These are phyloP conservation scores for Rhizopogon sp. DNA, from an alignment of 768 basidiomycete genomes.

Conservation along the genomic window DNA sequence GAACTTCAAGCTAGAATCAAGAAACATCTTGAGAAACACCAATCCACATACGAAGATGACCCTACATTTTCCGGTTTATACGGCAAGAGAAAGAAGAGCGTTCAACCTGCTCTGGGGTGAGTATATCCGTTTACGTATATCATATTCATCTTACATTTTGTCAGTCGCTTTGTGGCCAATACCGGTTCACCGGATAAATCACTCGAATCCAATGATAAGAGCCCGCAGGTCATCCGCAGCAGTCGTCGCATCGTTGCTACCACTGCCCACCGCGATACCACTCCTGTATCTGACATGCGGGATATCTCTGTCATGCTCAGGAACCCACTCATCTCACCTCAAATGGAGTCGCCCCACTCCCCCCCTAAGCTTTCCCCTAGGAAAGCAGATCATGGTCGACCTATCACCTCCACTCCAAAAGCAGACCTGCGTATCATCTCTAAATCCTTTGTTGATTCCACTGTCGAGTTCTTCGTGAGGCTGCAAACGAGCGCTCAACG, in stretches of 20 bases:
- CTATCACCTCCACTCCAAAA: slow-evolving; percentile 22
- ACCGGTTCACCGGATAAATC: slow-evolving; percentile 9
- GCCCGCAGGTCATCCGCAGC: slow-evolving; percentile 15
- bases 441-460: slow-evolving; percentile 14
- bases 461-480: slow-evolving; percentile 15
- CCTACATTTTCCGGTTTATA: slow-evolving; percentile 55
- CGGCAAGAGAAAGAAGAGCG: slow-evolving; percentile 31
- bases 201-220: slow-evolving; percentile 10
- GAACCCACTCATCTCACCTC: slow-evolving; percentile 36
- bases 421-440: slow-evolving; percentile 21
- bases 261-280: slow-evolving; percentile 32
- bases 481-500: slow-evolving; percentile 15
- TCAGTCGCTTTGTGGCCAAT: slow-evolving; percentile 10
- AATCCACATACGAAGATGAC: slow-evolving; percentile 49
- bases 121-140: not conserved
- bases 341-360: slow-evolving; percentile 9
- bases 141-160: not conserved
- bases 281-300: slow-evolving; percentile 44
- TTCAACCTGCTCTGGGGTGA: slow-evolving; percentile 10
- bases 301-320: slow-evolving; percentile 52
- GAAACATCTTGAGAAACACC: slow-evolving; percentile 53
- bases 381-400: slow-evolving; percentile 4
- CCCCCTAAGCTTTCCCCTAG: slow-evolving; percentile 9
- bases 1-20: slow-evolving; percentile 60
- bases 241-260: slow-evolving; percentile 15